Evolutionary conservation across 257 asterid species (phyloP).

Genomic region (Orobanche coerulescens): DNA sequence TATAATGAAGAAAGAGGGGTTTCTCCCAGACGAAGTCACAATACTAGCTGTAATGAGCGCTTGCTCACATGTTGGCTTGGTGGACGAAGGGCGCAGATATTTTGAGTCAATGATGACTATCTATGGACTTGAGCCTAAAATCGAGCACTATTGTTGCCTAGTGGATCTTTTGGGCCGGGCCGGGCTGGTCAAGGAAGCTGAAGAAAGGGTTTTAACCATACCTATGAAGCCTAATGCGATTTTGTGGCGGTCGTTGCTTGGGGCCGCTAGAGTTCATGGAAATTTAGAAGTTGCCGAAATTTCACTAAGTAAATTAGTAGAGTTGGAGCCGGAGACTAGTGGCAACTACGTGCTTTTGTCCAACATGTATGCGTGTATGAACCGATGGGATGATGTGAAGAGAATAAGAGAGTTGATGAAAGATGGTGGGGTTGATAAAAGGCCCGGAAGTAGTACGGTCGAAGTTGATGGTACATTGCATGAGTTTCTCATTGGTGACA

Average conservation of each 20-base stretch:
- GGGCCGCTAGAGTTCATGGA: conserved; percentile 60
- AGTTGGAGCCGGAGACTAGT: conserved; percentile 48
- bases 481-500: conserved; percentile 54
- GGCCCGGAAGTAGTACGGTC: conserved; percentile 49
- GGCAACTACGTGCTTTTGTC: conserved; percentile 66
- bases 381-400: conserved; percentile 55
- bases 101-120: conserved; percentile 39
- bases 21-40: conserved; percentile 43
- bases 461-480: conserved; percentile 54
- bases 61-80: conserved; percentile 64
- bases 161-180: conserved; percentile 67
- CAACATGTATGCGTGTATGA: conserved; percentile 46
- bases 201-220: conserved; percentile 32
- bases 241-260: conserved; percentile 57
- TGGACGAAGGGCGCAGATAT: conserved; percentile 44
- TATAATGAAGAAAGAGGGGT: conserved; percentile 37
- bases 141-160: conserved; percentile 64
- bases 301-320: conserved; percentile 34
- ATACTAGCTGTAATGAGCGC: conserved; percentile 51
- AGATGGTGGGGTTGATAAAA: conserved; percentile 40
- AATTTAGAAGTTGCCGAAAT: conserved; percentile 41
- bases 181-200: conserved; percentile 51
- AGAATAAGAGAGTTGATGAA: conserved; percentile 48
- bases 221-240: conserved; percentile 51
- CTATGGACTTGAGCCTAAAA: conserved; percentile 44